These are phyloP conservation scores for Coemansia sp. DNA, from an alignment of 192 early-diverging fungal species.

Conservation along the genomic window DNA sequence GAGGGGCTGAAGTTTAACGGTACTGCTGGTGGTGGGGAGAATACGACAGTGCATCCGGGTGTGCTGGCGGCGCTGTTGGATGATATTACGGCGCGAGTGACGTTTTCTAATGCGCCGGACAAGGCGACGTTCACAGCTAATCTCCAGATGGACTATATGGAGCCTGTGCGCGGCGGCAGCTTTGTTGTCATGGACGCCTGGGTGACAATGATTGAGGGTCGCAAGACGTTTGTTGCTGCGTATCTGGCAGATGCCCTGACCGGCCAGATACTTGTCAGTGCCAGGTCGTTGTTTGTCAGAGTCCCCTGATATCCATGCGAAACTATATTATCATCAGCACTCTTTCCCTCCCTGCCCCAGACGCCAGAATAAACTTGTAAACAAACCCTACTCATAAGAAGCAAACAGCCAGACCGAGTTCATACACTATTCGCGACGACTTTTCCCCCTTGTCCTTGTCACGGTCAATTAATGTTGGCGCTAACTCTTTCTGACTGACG, in stretches of 20 bases:
- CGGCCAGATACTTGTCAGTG: conserved; percentile 19
- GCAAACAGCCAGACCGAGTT: not conserved
- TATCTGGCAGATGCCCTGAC: conserved; percentile 24
- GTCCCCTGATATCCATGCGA: conserved; percentile 2
- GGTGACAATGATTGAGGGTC: conserved; percentile 34
- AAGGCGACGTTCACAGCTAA: conserved; percentile 42
- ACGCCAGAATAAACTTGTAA: no score
- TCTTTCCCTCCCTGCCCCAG: no score
- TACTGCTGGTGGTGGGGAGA: not conserved
- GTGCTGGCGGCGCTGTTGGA: conserved; percentile 31
- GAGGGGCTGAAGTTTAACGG: conserved; percentile 15
- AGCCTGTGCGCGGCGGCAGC: conserved; percentile 7
- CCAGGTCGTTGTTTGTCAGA: conserved; percentile 34
- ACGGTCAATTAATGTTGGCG: not conserved
- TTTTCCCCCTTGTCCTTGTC: not conserved
- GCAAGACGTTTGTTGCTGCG: conserved; percentile 35
- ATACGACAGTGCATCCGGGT: conserved; percentile 16
- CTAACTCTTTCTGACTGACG: not conserved
- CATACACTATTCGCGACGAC: not conserved
- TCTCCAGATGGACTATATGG: conserved; percentile 37
- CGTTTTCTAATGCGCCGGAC: conserved; percentile 22
- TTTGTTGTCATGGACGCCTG: conserved; percentile 42
- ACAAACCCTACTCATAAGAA: not conserved
- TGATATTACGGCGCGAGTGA: conserved; percentile 33
- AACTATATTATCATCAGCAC: not conserved